Evolutionary conservation across 805 yeast genomes (phyloP), one percentile per base, ranked within the genome.

Genomic region (Yarrowia sp.): DNA sequence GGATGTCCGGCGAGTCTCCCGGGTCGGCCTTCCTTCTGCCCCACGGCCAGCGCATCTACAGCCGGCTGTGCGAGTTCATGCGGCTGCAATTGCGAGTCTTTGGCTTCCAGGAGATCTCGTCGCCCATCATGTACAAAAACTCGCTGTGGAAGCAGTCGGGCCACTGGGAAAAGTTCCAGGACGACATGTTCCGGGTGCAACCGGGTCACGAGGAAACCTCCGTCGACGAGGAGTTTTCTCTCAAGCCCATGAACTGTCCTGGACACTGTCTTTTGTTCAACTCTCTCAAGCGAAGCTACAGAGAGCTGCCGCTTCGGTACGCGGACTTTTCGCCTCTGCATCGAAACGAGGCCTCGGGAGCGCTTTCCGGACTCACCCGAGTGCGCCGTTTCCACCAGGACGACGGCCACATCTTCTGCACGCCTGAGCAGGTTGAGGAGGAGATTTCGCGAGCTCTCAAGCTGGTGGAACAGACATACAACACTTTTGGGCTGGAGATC

Each of bases 301-400:
- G 90, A 55, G 98, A 95, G 71, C 79, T 95, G 65, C 99, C 99
- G 0, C 79, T 94, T 49, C 79, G 98, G 71, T 84, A 84, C 71
- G 87, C 96, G 24, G 99, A 95, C 77, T 94, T 94, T 79, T 89
- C 96, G 30, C 91, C 97, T 1, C 80, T 95, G 69, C 99, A 95
- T 77, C 83, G 99, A 74, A 95, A 95, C 74, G 99, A 95, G 78
- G 88, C 96, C 34, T 88, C 96, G 68, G 99, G 99, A 2, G 96
- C 98, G 0, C 82, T 95, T 20, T 85, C 94, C 8, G 99, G 99
- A 0, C 80, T 95, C 43, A 95, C 98, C 0, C 82, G 99, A 68
- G 97, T 95, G 3, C 85, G 99, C 69, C 82, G 97, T 70, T 95
- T 95, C 79, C 99, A 95, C 77, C 99, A 95, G 79, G 99, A 95